Base-by-base conservation (phyloP, 805 yeast genomes). In the Peterozyma xylosa region DNA sequence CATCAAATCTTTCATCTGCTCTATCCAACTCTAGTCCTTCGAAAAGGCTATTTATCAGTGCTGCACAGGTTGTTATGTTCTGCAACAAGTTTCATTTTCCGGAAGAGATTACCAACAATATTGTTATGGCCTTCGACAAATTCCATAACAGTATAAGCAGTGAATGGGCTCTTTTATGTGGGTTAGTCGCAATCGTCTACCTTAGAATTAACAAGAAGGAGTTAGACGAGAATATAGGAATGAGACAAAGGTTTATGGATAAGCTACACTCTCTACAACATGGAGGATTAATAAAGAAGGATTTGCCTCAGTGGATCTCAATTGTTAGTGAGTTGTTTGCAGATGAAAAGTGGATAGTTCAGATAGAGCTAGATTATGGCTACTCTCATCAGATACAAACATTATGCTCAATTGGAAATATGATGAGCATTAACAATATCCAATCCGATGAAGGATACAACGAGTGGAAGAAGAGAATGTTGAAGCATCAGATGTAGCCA, bases 81-180 rank as follows among this genome's bases (percentile, higher is more conserved):
- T 81, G 86, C 53, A 82, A 82, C 56, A 70, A 73, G 49, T 83
- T 83, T 54, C 77, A 78, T 55, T 63, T 84, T 18, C 86, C 86
- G 0, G 62, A 69, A 16, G 67, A 70, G 0, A 63, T 73, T 2
- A 76, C 86, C 0, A 63, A 67, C 21, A 60, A 65, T 33, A 66
- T 84, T 38, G 47, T 81, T 9, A 71, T 69, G 35, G 71, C 79
- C 1, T 82, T 72, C 50, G 60, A 68, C 35, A 58, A 66, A 3
- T 76, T 77, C 53, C 68, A 71, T 39, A 68, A 71, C 37, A 76
- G 77, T 49, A 71, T 81, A 35, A 73, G 73, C 33, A 78, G 74
- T 46, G 82, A 80, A 35, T 83, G 89, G 88, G 77, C 79, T 7
- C 57, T 84, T 17, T 74, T 83, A 2, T 80, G 86, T 56, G 90